Percentiles rank a stretch among this genome's conserved stretches.
Evolutionary conservation across 2,329 filamentous ascomycete genomes (phyloP).

Genomic region (Trichoderma lentiforme): DNA sequence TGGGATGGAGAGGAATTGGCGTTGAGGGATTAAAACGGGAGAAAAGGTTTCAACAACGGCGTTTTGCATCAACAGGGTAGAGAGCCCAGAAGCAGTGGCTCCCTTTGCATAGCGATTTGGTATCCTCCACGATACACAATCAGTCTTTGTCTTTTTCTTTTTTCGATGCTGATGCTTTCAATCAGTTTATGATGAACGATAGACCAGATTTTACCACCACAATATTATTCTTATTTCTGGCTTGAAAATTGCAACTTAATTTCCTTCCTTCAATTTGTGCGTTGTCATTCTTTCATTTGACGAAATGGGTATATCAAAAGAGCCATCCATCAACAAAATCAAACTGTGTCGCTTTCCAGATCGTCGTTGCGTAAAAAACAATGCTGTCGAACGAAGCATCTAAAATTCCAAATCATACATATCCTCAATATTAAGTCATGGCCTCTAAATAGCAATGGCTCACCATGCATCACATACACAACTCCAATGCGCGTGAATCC

Average conservation of each 20-base stretch:
- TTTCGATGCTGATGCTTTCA: conserved; percentile 8
- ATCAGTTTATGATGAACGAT: conserved; percentile 14
- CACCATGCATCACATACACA: background rate
- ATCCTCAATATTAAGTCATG: background rate
- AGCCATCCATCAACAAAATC: background rate
- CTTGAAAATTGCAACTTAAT: conserved; percentile 12
- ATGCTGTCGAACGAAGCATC: background rate
- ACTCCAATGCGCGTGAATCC: background rate
- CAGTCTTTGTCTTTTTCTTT: background rate
- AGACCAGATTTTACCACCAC: background rate
- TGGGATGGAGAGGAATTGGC: conserved; percentile 32
- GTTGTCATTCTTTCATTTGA: background rate
- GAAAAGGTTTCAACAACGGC: conserved; percentile 55
- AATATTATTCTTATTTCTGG: conserved; percentile 2
- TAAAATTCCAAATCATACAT: background rate
- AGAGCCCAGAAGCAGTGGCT: conserved; percentile 27
- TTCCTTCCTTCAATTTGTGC: background rate
- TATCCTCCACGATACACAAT: conserved; percentile 43
- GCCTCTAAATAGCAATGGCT: background rate
- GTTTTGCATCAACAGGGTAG: conserved; percentile 36
- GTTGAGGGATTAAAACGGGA: conserved; percentile 39
- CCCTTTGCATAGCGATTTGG: conserved; percentile 35
- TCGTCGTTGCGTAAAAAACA: background rate
- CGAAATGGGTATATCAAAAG: background rate
- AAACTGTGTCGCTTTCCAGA: background rate